Conservation (phyloP, 2,329 filamentous ascomycete species). For the Trichoderma sp. region DNA sequence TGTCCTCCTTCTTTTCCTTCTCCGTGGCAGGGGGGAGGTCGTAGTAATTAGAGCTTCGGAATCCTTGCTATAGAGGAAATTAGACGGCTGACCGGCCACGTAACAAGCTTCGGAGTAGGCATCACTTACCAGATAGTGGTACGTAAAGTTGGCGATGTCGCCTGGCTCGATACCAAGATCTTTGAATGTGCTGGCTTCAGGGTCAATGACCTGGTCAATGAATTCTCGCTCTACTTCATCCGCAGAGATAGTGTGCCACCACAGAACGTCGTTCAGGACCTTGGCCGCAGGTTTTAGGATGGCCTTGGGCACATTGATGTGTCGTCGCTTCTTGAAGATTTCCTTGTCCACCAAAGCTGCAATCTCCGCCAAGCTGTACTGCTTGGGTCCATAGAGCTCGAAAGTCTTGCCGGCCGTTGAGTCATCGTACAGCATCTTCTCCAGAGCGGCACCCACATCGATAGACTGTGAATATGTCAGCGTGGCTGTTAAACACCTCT, state of each 20-base stretch:
- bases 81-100: slow-evolving; percentile 25
- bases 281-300: slow-evolving; percentile 73
- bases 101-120: background rate
- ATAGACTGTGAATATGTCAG: slow-evolving; percentile 57
- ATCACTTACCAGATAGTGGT: slow-evolving; percentile 80
- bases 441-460: slow-evolving; percentile 84
- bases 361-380: slow-evolving; percentile 88
- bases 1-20: slow-evolving; percentile 90
- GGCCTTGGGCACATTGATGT: slow-evolving; percentile 84
- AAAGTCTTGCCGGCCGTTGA: slow-evolving; percentile 85
- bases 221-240: slow-evolving; percentile 92
- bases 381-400: slow-evolving; percentile 89
- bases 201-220: slow-evolving; percentile 88
- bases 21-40: slow-evolving; percentile 93
- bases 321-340: slow-evolving; percentile 83
- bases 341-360: slow-evolving; percentile 85
- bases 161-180: slow-evolving; percentile 87
- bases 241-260: slow-evolving; percentile 81
- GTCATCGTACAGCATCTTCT: slow-evolving; percentile 88
- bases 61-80: slow-evolving; percentile 67
- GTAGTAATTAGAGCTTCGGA: slow-evolving; percentile 83
- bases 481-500: background rate
- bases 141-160: slow-evolving; percentile 82
- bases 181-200: slow-evolving; percentile 89
- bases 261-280: slow-evolving; percentile 76